These are phyloP conservation scores for Uromyces viciae-fabae DNA, from an alignment of 1,284 basidiomycete genomes.

Conservation along the genomic window DNA sequence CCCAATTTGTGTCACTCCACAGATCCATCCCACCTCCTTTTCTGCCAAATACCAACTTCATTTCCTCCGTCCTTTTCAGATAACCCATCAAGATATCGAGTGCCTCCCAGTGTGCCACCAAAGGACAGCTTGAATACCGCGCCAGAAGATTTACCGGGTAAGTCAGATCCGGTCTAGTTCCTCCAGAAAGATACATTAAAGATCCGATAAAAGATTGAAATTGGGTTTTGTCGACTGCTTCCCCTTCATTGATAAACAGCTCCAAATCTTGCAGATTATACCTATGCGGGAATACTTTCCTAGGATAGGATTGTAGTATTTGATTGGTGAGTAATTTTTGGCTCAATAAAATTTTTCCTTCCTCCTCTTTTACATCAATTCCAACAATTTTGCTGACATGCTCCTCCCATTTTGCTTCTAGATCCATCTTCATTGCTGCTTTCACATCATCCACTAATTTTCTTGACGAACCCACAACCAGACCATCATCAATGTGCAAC, in stretches of 20 bases:
- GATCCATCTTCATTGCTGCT: neutral
- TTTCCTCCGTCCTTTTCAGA: neutral
- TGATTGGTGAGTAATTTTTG: neutral
- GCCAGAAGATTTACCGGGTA: constrained; percentile 3
- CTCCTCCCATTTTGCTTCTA: neutral
- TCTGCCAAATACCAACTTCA: neutral
- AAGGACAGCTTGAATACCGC: neutral
- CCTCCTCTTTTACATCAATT: neutral
- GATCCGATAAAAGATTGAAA: constrained; percentile 4
- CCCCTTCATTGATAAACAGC: neutral
- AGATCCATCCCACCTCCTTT: neutral
- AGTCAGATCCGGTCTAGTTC: neutral
- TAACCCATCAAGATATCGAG: constrained; percentile 1
- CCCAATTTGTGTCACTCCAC: constrained; percentile 18
- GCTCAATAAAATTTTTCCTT: neutral
- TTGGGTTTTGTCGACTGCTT: neutral
- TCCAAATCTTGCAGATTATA: neutral
- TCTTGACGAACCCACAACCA: neutral
- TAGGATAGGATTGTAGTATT: neutral
- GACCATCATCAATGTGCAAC: constrained; percentile 28
- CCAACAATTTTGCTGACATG: neutral
- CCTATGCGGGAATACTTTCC: neutral
- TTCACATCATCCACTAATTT: neutral
- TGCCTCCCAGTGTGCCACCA: neutral
- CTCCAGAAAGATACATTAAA: neutral